Evolutionary conservation across 305 asterid species (phyloP), one percentile per base, ranked within the genome.

Genomic region (Solanum chacoense): DNA sequence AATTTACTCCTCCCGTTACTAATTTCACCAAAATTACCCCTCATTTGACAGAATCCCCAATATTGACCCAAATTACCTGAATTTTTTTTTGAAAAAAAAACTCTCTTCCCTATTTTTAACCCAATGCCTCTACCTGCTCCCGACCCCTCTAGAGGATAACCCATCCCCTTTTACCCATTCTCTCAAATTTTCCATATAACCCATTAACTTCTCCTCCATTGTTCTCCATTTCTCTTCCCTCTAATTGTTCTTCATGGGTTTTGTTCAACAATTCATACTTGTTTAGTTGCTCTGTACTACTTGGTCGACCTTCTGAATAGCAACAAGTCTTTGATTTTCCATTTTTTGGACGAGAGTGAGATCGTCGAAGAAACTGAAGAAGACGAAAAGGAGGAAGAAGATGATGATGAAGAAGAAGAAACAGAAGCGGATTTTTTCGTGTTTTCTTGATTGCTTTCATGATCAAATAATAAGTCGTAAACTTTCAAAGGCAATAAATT

Each of bases 281-380:
- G 42, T 93, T 93, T 16, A 91, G 32, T 88, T 93, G 90, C 1
- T 93, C 90, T 42, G 92, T 89, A 50, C 91, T 95, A 7, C 90
- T 90, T 0, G 96, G 94, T 20, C 95, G 90, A 18, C 98, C 94
- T 29, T 97, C 98, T 35, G 99, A 97, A 13, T 4, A 96, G 88
- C 2, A 96, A 59, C 24, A 97, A 88, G 90, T 97, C 98, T 85
- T 95, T 97, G 84, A 96, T 91, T 83, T 92, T 95, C 96, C 98
- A 97, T 76, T 94, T 96, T 38, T 90, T 94, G 88, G 95, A 93
- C 95, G 95, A 95, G 24, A 28, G 24, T 26, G 81, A 72, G 11
- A 20, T 72, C 26, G 35, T 86, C 3, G 88, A 87, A 11, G 81
- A 38, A 59, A 87, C 38, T 34, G 88, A 87, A 14, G 88, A 42